Conservation (phyloP, 2,329 filamentous ascomycete species). For the Microcyclosporella mali region DNA sequence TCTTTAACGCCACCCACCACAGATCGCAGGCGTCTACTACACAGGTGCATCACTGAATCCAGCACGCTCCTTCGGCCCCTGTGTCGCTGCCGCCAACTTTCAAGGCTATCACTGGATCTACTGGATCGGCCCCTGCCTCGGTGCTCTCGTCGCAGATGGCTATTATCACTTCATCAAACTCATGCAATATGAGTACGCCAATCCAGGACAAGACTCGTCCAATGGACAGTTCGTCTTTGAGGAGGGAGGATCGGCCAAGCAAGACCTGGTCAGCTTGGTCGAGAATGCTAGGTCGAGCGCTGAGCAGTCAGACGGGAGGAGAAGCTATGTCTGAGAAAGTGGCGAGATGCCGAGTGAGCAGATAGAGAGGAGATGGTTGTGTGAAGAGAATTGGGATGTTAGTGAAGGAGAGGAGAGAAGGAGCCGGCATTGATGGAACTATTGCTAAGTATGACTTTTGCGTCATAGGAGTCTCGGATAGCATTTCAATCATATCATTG, state of each 20-base stretch:
- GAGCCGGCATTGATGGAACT: too few species aligned
- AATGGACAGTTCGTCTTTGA: conserved; percentile 6
- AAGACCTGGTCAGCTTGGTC: neutral
- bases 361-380: too few species aligned
- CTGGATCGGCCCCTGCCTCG: conserved; percentile 26
- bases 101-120: conserved; percentile 29
- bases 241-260: neutral
- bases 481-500: too few species aligned
- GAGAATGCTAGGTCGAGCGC: neutral
- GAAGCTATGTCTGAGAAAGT: too few species aligned
- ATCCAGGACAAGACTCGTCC: conserved; percentile 19
- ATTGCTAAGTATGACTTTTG: too few species aligned
- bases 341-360: too few species aligned
- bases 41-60: conserved; percentile 32
- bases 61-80: conserved; percentile 30
- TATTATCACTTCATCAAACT: conserved; percentile 31
- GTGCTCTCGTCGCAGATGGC: conserved; percentile 25
- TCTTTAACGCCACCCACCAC: too few species aligned
- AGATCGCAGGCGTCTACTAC: conserved; percentile 11
- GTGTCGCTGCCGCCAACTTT: conserved; percentile 26
- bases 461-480: too few species aligned
- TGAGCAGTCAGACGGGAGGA: neutral
- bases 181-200: conserved; percentile 29
- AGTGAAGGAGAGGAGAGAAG: too few species aligned
- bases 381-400: too few species aligned